Percentiles rank a stretch among this genome's conserved stretches.
Conservation (phyloP, 805 yeast species). For the Candida peoriensis region DNA sequence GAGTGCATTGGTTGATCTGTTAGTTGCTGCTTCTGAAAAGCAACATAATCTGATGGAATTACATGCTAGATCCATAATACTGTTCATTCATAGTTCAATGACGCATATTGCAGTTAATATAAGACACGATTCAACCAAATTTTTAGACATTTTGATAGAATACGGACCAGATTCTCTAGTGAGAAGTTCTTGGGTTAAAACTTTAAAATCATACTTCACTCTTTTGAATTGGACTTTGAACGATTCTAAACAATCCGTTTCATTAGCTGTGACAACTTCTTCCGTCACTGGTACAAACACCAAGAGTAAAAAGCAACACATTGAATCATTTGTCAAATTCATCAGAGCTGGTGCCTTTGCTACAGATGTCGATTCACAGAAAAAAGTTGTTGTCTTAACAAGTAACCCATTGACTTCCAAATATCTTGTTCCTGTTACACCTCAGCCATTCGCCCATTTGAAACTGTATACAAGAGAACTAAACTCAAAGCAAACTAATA, state of each 20-base stretch:
- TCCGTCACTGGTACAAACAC: conserved; percentile 18
- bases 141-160: conserved; percentile 54
- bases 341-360: conserved; percentile 36
- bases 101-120: conserved; percentile 80
- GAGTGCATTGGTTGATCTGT: conserved; percentile 42
- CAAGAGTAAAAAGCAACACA: conserved; percentile 25
- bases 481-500: conserved; percentile 11
- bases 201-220: conserved; percentile 61
- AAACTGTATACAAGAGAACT: conserved; percentile 48
- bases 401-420: conserved; percentile 44
- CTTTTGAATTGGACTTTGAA: conserved; percentile 69
- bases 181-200: conserved; percentile 61
- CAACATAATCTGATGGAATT: conserved; percentile 54
- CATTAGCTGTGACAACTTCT: conserved; percentile 29
- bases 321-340: conserved; percentile 37
- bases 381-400: conserved; percentile 12
- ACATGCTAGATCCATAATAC: conserved; percentile 55
- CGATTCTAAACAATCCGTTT: conserved; percentile 24
- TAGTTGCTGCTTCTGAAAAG: conserved; percentile 40
- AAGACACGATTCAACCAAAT: conserved; percentile 68
- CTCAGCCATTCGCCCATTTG: conserved; percentile 62
- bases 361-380: conserved; percentile 15
- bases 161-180: conserved; percentile 51
- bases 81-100: conserved; percentile 87
- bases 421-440: conserved; percentile 49